Percentiles rank a stretch among this genome's conserved stretches.
phyloP scores from a whole-genome alignment of 2,329 filamentous ascomycete species.

The Neobulgaria alba region DNA sequence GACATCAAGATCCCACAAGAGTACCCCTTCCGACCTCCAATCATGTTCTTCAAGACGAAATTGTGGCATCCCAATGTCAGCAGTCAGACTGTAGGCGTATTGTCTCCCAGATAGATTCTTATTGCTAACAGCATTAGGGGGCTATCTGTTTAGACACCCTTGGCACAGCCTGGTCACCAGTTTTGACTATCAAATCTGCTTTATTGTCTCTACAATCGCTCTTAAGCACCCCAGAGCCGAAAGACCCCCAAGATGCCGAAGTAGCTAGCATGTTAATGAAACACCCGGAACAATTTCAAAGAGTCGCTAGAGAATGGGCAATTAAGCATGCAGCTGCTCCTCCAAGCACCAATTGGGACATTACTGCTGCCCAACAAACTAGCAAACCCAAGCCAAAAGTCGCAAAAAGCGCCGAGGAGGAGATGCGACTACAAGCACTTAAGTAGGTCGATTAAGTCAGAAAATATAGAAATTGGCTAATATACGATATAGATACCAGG shows the following conservation, averaged over 20 bases:
- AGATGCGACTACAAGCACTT: slow-evolving; percentile 16
- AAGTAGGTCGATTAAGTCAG: slow-evolving; percentile 13
- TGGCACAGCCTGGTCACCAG: slow-evolving; percentile 83
- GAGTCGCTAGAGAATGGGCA: slow-evolving; percentile 85
- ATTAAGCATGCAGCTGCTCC: slow-evolving; percentile 75
- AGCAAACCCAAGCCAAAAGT: slow-evolving; percentile 18
- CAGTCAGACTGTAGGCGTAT: slow-evolving; percentile 68
- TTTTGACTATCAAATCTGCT: slow-evolving; percentile 92
- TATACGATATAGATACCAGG: slow-evolving; percentile 63
- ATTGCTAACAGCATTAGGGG: slow-evolving; percentile 48
- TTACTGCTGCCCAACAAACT: slow-evolving; percentile 22
- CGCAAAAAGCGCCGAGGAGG: slow-evolving; percentile 22
- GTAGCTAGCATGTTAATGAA: slow-evolving; percentile 84
- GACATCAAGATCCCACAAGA: slow-evolving; percentile 81
- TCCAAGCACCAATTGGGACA: slow-evolving; percentile 41
- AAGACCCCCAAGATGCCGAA: slow-evolving; percentile 93
- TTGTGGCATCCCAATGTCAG: slow-evolving; percentile 98
- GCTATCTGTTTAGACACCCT: slow-evolving; percentile 96
- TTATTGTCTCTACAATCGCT: slow-evolving; percentile 89
- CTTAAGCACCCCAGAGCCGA: slow-evolving; percentile 87
- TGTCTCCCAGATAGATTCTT: neutral
- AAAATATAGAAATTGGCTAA: slow-evolving; percentile 9
- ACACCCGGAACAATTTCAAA: slow-evolving; percentile 68
- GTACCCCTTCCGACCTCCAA: slow-evolving; percentile 88
- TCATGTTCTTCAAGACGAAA: slow-evolving; percentile 86